Base-by-base conservation (phyloP, 2,329 filamentous ascomycete species). In the Didymella sp. region DNA sequence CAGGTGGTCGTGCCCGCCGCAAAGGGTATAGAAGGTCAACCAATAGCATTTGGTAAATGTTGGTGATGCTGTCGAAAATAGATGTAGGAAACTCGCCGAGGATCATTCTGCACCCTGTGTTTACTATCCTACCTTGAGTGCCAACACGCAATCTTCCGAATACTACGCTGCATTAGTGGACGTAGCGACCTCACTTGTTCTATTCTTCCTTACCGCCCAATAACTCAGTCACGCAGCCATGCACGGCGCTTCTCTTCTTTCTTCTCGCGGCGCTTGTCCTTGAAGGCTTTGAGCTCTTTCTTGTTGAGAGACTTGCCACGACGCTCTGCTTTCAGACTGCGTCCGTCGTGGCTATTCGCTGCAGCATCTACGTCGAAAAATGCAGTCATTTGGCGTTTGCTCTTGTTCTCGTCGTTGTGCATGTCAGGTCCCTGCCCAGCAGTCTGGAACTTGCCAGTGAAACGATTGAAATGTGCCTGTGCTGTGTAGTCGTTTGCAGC, bases 341-440 rank as follows among this genome's bases (percentile, higher is more conserved):
- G 86, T 2, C 95, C 95, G 67, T 96, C 89, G 71, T 99, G 93
- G 56, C 86, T 86, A 72, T 96, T 97, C 4, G 93, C 94, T 3
- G 92, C 93, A 4, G 92, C 91, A 75, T 98, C 93, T 40, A 97
- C 93, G 73, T 99, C 94, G 75, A 98, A 99, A 78, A 89, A 98
- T 37, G 92, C 91, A 72, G 91, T 90, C 89, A 98, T 90, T 79
- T 98, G 95, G 41, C 95, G 84, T 48, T 82, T 84, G 58, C 89
- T 89, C 82, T 96, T 97, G 72, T 91, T 90, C 72, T 96, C 92
- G 70, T 96, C 92, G 66, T 87, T 89, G 80, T 93, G 89, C 48
- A 88, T 85, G 50, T 95, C 91, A 1, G 91, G 86, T 3, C 84
- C 88, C 61, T 88, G 80, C 11, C 86, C 84, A 2, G 80, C 80